Base-by-base conservation (phyloP, 139 green algal genomes). In the Chlamydomonas incerta region DNA sequence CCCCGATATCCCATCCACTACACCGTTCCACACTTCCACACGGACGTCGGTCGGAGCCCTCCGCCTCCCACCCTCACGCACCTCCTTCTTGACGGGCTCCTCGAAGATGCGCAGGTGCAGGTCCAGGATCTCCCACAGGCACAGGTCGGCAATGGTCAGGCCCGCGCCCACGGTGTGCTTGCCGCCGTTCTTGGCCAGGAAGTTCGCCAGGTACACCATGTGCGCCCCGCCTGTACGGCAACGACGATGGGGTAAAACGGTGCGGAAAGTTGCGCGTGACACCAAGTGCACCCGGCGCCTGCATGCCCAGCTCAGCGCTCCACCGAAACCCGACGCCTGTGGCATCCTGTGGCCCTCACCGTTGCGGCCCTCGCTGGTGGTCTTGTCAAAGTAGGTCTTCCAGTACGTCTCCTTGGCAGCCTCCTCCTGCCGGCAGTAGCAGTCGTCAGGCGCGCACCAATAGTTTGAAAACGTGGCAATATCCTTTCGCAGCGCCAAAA, bases 41-140 rank as follows among this genome's bases (percentile, higher is more conserved):
- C 34, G 29, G 68, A 47, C 20, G 20, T 29, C 0, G 20, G 20
- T 1, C 17, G 21, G 17, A 20, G n/a, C 41, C n/a, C 47, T 3
- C 29, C 20, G 23, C 31, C 18, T 20, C 20, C 31, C 18, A 9
- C 31, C 8, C 3, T 21, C 83, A 5, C 41, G 41, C 72, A 92
- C 88, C 68, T 31, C 14, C 33, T 57, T 50, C 75, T 84, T 70
- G 55, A 94, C 81, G 62, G 91, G 9, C 29, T 92, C 87, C 28
- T 35, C 74, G 66, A 89, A 94, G 46, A 93, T 88, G 52, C 92
- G 86, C 31, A 83, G 26, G 65, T 92, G 91, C 76, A 95, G 76
- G 74, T 94, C 91, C 17, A 90, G 41, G 46, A 95, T 86, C 52
- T 95, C 89, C 31, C 68, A 94, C 34, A 93, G 35, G 34, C 57